A percentile compares a stretch with the other conserved stretches of the same genome.
phyloP scores from a whole-genome alignment of 805 yeast species.

The Barnettozyma californica region DNA sequence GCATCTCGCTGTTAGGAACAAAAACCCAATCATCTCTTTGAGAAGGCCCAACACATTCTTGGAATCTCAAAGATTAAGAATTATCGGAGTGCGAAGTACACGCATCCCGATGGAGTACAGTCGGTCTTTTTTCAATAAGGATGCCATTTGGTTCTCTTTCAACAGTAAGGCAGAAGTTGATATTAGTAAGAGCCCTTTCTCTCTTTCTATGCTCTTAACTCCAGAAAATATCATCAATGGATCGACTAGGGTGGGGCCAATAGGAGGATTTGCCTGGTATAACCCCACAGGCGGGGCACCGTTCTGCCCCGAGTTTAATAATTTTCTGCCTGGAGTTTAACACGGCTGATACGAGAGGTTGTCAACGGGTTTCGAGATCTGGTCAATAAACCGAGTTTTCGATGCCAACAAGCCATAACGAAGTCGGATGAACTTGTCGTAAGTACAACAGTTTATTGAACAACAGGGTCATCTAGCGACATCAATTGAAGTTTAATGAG shows the following conservation, averaged over 20 bases:
- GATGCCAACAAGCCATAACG: too few relatives aligned
- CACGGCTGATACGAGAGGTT: neutral
- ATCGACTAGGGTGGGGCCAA: neutral
- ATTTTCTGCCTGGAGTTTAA: neutral
- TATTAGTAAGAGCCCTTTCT: neutral
- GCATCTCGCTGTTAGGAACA: neutral
- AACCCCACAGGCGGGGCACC: neutral
- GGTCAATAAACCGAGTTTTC: neutral
- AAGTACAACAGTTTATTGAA: too few relatives aligned
- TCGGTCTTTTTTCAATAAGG: neutral
- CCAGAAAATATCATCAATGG: neutral
- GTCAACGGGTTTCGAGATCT: neutral
- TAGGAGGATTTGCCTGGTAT: neutral
- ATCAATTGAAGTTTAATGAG: too few relatives aligned
- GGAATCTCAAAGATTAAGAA: neutral
- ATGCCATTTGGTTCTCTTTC: neutral
- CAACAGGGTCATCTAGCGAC: too few relatives aligned
- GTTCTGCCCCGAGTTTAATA: neutral
- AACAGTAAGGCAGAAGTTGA: too few relatives aligned
- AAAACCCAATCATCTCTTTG: neutral
- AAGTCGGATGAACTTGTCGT: too few relatives aligned
- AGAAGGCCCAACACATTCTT: neutral
- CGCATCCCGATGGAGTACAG: neutral
- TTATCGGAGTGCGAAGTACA: neutral
- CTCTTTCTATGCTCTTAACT: neutral